These are phyloP conservation scores for Kregervanrija delftensis DNA, from an alignment of 805 yeast species.

Conservation along the genomic window DNA sequence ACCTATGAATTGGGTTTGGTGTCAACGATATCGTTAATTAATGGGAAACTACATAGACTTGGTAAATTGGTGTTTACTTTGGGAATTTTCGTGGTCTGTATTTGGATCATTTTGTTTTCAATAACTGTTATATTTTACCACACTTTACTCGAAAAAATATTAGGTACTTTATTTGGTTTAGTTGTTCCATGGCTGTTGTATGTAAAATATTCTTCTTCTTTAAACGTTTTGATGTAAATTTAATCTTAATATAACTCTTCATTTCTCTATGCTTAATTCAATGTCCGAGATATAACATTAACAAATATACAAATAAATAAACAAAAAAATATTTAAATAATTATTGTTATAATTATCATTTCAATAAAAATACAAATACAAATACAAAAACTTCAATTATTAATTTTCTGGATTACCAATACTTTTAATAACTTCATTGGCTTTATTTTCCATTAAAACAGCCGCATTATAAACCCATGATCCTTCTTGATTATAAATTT, in stretches of 20 bases:
- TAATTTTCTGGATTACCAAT: conserved; percentile 1
- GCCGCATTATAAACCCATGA: conserved; percentile 61
- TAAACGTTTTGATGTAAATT: conserved; percentile 7
- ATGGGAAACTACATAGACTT: no score
- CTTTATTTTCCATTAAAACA: conserved; percentile 32
- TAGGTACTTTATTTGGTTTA: conserved; percentile 36
- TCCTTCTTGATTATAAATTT: conserved; percentile 60
- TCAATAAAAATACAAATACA: conserved; percentile 1
- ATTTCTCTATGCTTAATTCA: neutral
- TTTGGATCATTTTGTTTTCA: conserved; percentile 35
- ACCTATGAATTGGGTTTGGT: conserved; percentile 13
- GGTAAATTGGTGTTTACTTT: no score
- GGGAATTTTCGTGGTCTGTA: neutral
- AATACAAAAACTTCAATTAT: conserved; percentile 5
- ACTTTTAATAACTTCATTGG: conserved; percentile 16
- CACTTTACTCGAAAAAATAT: conserved; percentile 37
- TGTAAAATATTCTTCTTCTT: conserved; percentile 8
- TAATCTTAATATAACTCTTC: neutral
- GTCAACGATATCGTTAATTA: no score
- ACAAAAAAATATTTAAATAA: no score
- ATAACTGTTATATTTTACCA: conserved; percentile 46
- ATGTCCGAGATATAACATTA: neutral
- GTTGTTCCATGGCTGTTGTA: conserved; percentile 26
- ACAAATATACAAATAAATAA: no score
- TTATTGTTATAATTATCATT: neutral